Evolutionary conservation across 345 rosid genomes (phyloP).

Genomic region (Noccaea bulbosa): DNA sequence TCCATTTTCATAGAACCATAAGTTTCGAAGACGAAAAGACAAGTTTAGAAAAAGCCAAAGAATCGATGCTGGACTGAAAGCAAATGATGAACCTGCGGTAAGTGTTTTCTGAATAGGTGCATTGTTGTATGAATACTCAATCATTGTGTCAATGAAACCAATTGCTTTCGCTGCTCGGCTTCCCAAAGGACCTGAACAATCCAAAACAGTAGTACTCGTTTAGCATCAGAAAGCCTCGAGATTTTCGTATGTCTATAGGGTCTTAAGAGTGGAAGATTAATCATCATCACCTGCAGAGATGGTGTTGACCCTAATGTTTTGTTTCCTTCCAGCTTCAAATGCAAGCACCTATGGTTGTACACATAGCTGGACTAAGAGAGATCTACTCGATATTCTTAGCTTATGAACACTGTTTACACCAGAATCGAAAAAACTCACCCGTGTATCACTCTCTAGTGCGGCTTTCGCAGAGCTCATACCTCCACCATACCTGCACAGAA

Average conservation of each 20-base stretch:
- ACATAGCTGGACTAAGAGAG: constrained; percentile 10
- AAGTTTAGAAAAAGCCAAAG: not conserved
- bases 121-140: constrained; percentile 78
- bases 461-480: constrained; percentile 99
- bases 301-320: constrained; percentile 81
- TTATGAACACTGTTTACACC: not conserved
- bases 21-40: not conserved
- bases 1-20: not conserved
- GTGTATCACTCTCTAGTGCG: constrained; percentile 93
- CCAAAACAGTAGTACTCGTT: not conserved
- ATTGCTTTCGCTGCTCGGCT: constrained; percentile 93
- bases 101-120: constrained; percentile 89
- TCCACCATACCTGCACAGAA: constrained; percentile 80
- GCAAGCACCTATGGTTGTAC: constrained; percentile 67
- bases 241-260: not conserved
- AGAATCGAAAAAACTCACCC: constrained; percentile 46
- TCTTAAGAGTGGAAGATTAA: constrained; percentile 1
- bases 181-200: constrained; percentile 69
- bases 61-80: constrained; percentile 4
- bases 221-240: not conserved
- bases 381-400: not conserved
- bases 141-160: constrained; percentile 85
- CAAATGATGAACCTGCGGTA: constrained; percentile 62
- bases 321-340: constrained; percentile 88
- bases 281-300: constrained; percentile 81